These are phyloP conservation scores for Annulohypoxylon nitens DNA, from an alignment of 495 filamentous ascomycete genomes.

Conservation along the genomic window DNA sequence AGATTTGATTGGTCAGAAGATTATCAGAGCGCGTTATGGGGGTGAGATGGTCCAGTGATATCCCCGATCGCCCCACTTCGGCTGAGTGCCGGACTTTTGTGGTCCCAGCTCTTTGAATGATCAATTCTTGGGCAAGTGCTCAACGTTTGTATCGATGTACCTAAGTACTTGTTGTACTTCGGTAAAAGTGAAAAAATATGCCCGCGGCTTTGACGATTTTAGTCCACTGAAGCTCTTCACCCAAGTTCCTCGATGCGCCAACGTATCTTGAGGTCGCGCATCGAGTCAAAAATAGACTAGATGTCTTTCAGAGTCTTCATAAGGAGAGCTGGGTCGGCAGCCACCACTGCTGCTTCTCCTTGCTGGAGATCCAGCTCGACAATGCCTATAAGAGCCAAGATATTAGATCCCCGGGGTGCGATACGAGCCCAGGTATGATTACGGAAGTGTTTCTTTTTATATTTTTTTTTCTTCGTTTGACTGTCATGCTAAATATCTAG, in stretches of 20 bases:
- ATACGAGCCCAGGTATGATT: constrained; percentile 62
- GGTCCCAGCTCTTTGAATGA: neutral
- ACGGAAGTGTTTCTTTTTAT: neutral
- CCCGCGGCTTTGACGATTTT: constrained; percentile 18
- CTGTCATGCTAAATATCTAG: constrained; percentile 20
- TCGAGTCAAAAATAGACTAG: constrained; percentile 45
- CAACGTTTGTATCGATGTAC: constrained; percentile 15
- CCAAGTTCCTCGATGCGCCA: constrained; percentile 45
- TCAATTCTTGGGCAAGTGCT: neutral
- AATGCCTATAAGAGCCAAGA: constrained; percentile 92
- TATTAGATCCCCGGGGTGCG: constrained; percentile 72
- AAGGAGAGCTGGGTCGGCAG: constrained; percentile 57
- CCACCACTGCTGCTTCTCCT: constrained; percentile 53
- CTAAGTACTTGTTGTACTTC: constrained; percentile 19
- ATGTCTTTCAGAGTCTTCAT: constrained; percentile 60
- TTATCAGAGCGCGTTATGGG: neutral
- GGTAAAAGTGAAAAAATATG: constrained; percentile 43
- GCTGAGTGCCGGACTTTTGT: constrained; percentile 13
- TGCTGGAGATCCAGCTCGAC: constrained; percentile 54
- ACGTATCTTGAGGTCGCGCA: constrained; percentile 38
- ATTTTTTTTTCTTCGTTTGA: neutral
- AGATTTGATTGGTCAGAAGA: constrained; percentile 33
- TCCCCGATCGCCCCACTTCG: constrained; percentile 14
- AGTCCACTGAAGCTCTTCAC: constrained; percentile 28
- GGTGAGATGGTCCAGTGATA: neutral